Evolutionary conservation across 176 grass and related monocot species (phyloP).

Genomic region (Cocos nucifera): DNA sequence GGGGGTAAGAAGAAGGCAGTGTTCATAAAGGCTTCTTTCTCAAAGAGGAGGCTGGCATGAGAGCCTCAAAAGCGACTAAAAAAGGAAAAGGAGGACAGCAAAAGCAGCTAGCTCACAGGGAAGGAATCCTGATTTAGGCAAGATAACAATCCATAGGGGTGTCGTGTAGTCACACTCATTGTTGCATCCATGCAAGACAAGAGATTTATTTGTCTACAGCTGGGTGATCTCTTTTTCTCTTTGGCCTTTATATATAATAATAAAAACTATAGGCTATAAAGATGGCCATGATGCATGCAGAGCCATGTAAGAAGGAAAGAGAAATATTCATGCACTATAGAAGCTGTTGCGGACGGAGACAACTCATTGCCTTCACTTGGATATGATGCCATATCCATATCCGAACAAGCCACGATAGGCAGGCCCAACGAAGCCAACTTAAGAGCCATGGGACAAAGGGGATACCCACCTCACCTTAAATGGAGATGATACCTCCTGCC

Average conservation of each 20-base stretch:
- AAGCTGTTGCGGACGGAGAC: slow-evolving; percentile 20
- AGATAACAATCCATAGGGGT: neutral
- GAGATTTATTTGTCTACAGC: slow-evolving; percentile 68
- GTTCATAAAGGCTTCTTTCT: too few relatives aligned
- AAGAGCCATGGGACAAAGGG: neutral
- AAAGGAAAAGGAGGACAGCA: too few relatives aligned
- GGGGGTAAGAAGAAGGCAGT: too few relatives aligned
- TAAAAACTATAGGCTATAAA: slow-evolving; percentile 58
- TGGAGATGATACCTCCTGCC: neutral
- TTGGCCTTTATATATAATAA: slow-evolving; percentile 15
- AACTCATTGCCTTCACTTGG: neutral
- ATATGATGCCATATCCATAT: neutral
- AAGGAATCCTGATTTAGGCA: neutral
- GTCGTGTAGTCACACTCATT: slow-evolving; percentile 35
- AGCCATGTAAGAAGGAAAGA: slow-evolving; percentile 21
- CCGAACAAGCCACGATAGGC: slow-evolving; percentile 4
- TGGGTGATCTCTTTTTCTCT: slow-evolving; percentile 24
- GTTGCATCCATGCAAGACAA: slow-evolving; percentile 89
- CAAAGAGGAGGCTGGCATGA: too few relatives aligned
- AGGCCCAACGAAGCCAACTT: neutral
- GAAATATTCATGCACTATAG: slow-evolving; percentile 37
- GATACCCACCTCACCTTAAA: slow-evolving; percentile 13
- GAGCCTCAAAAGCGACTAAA: too few relatives aligned
- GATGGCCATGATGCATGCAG: slow-evolving; percentile 48
- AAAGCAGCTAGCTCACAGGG: too few relatives aligned